A percentile compares a stretch with the other conserved stretches of the same genome.
Evolutionary conservation across 1,139 yeast genomes (phyloP).

Genomic region (Debaryomyces udenii): DNA sequence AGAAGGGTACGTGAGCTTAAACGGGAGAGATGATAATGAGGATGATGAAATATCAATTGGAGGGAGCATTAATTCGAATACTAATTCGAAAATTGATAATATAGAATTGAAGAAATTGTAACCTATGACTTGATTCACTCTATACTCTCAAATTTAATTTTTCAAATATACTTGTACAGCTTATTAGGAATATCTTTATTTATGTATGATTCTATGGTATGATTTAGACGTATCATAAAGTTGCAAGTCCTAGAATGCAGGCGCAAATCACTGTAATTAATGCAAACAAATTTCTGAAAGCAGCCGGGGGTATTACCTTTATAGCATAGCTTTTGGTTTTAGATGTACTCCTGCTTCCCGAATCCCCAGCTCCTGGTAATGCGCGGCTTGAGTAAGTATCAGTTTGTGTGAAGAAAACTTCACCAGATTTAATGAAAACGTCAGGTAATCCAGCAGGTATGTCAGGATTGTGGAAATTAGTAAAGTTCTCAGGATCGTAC

Average conservation of each 20-base stretch:
- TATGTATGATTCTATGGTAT: not conserved
- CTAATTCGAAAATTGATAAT: constrained; percentile 3
- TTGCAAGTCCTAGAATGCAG: not conserved
- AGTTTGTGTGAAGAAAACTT: constrained; percentile 27
- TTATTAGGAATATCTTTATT: not conserved
- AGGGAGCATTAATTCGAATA: not conserved
- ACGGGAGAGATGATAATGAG: constrained; percentile 1
- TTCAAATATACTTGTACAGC: not conserved
- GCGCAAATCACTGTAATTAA: constrained; percentile 1
- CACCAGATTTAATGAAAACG: constrained; percentile 31
- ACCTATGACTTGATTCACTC: too few relatives aligned
- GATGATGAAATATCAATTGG: constrained; percentile 7
- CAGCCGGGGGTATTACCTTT: constrained; percentile 4
- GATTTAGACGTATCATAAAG: not conserved
- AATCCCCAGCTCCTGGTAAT: not conserved
- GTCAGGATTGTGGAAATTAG: constrained; percentile 20
- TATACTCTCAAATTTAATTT: too few relatives aligned
- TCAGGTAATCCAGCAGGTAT: constrained; percentile 44
- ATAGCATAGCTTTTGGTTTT: constrained; percentile 5
- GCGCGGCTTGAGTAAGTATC: not conserved
- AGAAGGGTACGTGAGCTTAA: constrained; percentile 7
- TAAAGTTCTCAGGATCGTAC: constrained; percentile 19
- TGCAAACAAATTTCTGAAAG: not conserved
- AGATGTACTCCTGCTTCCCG: not conserved
- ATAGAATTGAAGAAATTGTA: constrained; percentile 6